These are phyloP conservation scores for Astragalus membranaceus DNA, from an alignment of 306 rosid genomes.

Conservation along the genomic window DNA sequence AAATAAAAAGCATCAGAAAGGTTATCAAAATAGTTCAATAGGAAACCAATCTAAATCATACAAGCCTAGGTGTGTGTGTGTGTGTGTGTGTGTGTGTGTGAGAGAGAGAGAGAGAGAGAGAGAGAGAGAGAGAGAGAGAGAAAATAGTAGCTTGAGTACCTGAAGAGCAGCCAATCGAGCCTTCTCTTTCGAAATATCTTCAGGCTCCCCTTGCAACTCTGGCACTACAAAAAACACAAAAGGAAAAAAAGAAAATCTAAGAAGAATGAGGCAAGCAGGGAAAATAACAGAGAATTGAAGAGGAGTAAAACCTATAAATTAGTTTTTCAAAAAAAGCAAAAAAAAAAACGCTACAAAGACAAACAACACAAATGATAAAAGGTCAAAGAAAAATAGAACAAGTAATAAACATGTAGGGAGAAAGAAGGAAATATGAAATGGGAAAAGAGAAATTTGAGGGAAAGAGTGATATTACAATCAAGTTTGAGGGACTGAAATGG, in stretches of 20 bases:
- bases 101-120: not conserved
- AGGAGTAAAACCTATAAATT: not conserved
- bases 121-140: not conserved
- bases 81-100: no score
- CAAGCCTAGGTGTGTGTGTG: not conserved
- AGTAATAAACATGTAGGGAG: not conserved
- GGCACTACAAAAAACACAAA: slow-evolving; percentile 45
- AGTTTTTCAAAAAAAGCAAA: not conserved
- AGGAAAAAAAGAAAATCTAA: not conserved
- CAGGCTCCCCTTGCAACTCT: slow-evolving; percentile 96
- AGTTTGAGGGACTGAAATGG: slow-evolving; percentile 90
- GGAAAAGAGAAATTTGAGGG: not conserved
- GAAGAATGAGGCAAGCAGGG: not conserved
- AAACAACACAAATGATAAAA: not conserved
- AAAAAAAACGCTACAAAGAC: not conserved
- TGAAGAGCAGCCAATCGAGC: slow-evolving; percentile 85
- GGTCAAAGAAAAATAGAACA: not conserved
- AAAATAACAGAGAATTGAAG: not conserved
- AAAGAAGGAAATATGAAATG: not conserved
- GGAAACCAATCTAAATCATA: no score
- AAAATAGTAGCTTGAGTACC: slow-evolving; percentile 37
- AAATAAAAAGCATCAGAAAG: not conserved
- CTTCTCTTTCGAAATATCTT: slow-evolving; percentile 90
- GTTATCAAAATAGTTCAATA: not conserved
- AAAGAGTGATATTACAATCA: slow-evolving; percentile 44